These are phyloP conservation scores for Boletus subcaerulescens DNA, from an alignment of 768 basidiomycete species.

Conservation along the genomic window DNA sequence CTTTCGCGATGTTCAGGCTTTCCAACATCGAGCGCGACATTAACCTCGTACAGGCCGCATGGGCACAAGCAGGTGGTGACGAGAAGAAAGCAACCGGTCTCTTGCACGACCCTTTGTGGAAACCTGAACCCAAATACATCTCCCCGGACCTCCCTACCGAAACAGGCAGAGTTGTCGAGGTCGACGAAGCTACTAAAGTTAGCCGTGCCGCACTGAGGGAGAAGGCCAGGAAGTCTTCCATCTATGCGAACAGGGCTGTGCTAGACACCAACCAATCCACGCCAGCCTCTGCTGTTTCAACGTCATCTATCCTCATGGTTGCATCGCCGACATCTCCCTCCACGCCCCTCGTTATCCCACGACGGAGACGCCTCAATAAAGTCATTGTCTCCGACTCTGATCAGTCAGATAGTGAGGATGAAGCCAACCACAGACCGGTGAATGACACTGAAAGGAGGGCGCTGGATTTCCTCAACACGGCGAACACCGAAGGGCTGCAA, in stretches of 20 bases:
- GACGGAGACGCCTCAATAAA: conserved; percentile 55
- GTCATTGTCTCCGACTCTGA: conserved; percentile 64
- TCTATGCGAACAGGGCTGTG: conserved; percentile 65
- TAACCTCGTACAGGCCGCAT: conserved; percentile 57
- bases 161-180: conserved; percentile 63
- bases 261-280: conserved; percentile 48
- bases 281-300: conserved; percentile 29
- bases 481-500: conserved; percentile 60
- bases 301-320: conserved; percentile 30
- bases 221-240: conserved; percentile 79
- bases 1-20: conserved; percentile 58
- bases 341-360: conserved; percentile 42
- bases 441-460: conserved; percentile 48
- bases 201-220: conserved; percentile 63
- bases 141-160: conserved; percentile 27
- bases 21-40: conserved; percentile 49
- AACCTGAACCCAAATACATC: conserved; percentile 24
- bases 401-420: conserved; percentile 48
- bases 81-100: conserved; percentile 57
- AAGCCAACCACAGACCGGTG: conserved; percentile 35
- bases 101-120: conserved; percentile 57
- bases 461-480: conserved; percentile 66
- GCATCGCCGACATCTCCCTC: conserved; percentile 38
- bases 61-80: conserved; percentile 60
- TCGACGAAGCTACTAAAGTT: conserved; percentile 71